Evolutionary conservation across 1,284 basidiomycete species (phyloP).

Genomic region (Rhodotorula glutinis): DNA sequence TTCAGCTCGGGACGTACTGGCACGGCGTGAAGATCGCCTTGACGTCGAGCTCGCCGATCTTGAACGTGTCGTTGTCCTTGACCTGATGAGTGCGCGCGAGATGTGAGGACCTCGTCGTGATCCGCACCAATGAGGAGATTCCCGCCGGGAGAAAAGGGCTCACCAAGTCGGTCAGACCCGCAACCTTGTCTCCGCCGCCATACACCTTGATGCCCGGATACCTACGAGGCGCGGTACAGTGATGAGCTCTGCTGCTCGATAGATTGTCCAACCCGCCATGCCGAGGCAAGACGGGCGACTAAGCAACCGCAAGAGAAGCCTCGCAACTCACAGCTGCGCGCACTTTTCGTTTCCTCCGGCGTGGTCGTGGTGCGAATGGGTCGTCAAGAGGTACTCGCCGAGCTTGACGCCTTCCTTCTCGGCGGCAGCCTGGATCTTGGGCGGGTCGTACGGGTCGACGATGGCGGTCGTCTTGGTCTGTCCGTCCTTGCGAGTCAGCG

Average conservation of each 20-base stretch:
- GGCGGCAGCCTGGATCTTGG: constrained; percentile 67
- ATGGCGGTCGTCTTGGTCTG: constrained; percentile 34
- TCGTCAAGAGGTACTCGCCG: constrained; percentile 62
- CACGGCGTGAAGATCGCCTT: constrained; percentile 67
- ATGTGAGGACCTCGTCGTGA: not conserved
- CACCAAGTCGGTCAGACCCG: constrained; percentile 67
- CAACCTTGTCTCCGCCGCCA: constrained; percentile 72
- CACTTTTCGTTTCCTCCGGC: constrained; percentile 76
- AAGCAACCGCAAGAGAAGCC: too few relatives aligned
- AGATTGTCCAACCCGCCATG: too few relatives aligned
- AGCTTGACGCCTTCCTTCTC: constrained; percentile 62
- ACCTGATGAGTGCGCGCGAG: not conserved
- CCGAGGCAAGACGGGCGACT: too few relatives aligned
- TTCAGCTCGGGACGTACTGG: constrained; percentile 9
- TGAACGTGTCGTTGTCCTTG: constrained; percentile 35
- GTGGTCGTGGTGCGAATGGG: constrained; percentile 47
- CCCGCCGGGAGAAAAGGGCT: constrained; percentile 36
- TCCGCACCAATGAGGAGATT: too few relatives aligned
- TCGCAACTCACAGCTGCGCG: constrained; percentile 40
- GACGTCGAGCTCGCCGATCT: constrained; percentile 35
- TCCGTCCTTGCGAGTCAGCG: too few relatives aligned
- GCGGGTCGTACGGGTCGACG: constrained; percentile 77
- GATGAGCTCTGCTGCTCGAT: too few relatives aligned
- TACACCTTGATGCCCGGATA: constrained; percentile 72
- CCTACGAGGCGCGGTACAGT: too few relatives aligned